Evolutionary conservation across 805 yeast species (phyloP).

Genomic region (Nakazawaea ishiwadae): DNA sequence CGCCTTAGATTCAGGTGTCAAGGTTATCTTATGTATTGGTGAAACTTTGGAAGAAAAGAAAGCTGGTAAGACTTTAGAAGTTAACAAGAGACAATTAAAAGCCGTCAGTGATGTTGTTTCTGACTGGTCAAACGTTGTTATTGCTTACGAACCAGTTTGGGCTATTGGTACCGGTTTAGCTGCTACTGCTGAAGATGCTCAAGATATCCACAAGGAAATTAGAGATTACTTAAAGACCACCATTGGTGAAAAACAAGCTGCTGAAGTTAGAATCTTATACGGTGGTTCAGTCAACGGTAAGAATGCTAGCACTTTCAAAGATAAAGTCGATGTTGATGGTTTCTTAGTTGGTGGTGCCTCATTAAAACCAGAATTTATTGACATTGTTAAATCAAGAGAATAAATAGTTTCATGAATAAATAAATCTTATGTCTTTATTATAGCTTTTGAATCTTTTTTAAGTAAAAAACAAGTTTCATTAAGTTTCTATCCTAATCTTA

Average conservation of each 20-base stretch:
- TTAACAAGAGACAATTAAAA: constrained; percentile 82
- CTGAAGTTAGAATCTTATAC: constrained; percentile 82
- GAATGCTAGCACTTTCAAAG: constrained; percentile 87
- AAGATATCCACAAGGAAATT: constrained; percentile 85
- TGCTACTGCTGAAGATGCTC: constrained; percentile 98
- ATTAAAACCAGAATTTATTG: constrained; percentile 95
- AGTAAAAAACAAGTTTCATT: too few species aligned
- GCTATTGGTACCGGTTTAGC: constrained; percentile 99
- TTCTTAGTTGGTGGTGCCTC: constrained; percentile 99
- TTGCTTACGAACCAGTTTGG: constrained; percentile 99
- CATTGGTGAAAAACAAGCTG: constrained; percentile 77
- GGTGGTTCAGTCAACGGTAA: constrained; percentile 98
- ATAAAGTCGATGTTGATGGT: constrained; percentile 92
- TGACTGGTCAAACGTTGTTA: constrained; percentile 90
- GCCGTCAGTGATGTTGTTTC: constrained; percentile 77
- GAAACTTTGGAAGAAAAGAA: constrained; percentile 96
- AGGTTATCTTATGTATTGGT: constrained; percentile 95
- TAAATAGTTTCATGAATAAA: constrained; percentile 28
- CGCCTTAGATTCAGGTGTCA: constrained; percentile 84
- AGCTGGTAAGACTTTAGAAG: constrained; percentile 79
- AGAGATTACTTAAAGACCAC: constrained; percentile 76
- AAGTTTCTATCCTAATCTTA: neutral
- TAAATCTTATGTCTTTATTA: too few species aligned
- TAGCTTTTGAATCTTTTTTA: too few species aligned
- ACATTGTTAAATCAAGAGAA: constrained; percentile 88